These are phyloP conservation scores for Copromyces sp. DNA, from an alignment of 495 filamentous ascomycete species.

Conservation along the genomic window DNA sequence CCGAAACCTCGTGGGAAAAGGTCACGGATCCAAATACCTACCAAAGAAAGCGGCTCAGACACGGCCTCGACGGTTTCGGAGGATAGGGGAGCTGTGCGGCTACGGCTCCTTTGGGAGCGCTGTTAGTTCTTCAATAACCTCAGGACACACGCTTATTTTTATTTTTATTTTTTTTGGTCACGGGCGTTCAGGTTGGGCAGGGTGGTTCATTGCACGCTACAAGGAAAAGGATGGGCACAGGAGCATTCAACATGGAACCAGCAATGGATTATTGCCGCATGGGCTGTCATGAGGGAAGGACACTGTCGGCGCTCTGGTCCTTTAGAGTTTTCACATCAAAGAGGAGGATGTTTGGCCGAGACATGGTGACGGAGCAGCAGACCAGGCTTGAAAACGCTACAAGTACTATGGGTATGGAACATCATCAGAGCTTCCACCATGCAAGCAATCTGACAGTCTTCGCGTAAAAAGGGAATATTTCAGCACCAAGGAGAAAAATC, in stretches of 20 bases:
- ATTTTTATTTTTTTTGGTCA: not conserved
- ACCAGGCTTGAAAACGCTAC: not conserved
- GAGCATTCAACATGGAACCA: constrained; percentile 24
- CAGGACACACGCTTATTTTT: not conserved
- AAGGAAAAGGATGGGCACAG: not conserved
- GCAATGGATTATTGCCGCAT: not conserved
- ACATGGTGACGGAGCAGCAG: not conserved
- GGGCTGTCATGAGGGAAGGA: not conserved
- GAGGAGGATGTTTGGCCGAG: not conserved
- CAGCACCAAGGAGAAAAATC: not conserved
- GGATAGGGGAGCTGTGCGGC: not conserved
- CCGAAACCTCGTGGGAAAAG: not conserved
- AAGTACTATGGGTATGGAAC: not conserved
- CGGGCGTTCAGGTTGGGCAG: not conserved
- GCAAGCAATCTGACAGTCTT: not conserved
- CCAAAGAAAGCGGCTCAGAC: not conserved
- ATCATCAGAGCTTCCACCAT: not conserved
- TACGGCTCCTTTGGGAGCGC: not conserved
- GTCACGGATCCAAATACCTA: not conserved
- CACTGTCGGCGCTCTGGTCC: constrained; percentile 9
- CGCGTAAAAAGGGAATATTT: not conserved
- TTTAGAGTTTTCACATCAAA: constrained; percentile 3
- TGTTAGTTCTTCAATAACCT: not conserved
- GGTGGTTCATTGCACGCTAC: not conserved
- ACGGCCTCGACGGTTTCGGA: not conserved